These are phyloP conservation scores for Peribolospora kevripleyi DNA, from an alignment of 768 basidiomycete genomes.

Conservation along the genomic window DNA sequence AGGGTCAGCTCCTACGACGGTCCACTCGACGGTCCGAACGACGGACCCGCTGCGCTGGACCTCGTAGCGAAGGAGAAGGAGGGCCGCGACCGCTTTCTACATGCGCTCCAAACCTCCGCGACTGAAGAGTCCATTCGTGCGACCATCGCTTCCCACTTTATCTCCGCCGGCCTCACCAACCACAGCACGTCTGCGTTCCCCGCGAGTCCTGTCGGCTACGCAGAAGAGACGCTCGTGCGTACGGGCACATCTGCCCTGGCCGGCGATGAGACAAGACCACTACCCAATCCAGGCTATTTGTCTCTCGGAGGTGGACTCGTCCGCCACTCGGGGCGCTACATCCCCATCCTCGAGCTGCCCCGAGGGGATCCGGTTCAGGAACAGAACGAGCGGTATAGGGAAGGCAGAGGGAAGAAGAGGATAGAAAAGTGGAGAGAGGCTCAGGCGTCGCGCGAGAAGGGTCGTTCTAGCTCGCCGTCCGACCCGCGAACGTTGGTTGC, in stretches of 20 bases:
- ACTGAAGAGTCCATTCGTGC: slow-evolving; percentile 9
- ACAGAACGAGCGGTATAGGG: slow-evolving; percentile 53
- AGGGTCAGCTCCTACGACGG: slow-evolving; percentile 27
- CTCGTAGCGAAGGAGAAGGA: slow-evolving; percentile 3
- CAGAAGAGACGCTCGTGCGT: slow-evolving; percentile 11
- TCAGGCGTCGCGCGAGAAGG: not conserved
- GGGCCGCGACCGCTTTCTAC: slow-evolving; percentile 3
- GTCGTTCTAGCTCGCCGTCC: no score
- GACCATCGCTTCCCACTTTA: slow-evolving; percentile 7
- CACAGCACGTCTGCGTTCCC: slow-evolving; percentile 10
- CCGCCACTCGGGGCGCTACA: slow-evolving; percentile 37
- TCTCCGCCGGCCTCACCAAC: slow-evolving; percentile 14
- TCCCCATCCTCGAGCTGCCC: slow-evolving; percentile 39
- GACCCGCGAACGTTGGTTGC: no score
- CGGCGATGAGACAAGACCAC: slow-evolving; percentile 10
- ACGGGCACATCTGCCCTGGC: slow-evolving; percentile 10
- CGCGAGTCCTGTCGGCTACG: slow-evolving; percentile 22
- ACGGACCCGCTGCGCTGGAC: not conserved
- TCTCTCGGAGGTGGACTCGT: slow-evolving; percentile 49
- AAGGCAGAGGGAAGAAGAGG: slow-evolving; percentile 22
- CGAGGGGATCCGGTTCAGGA: slow-evolving; percentile 46
- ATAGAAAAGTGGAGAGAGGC: slow-evolving; percentile 6
- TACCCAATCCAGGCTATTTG: slow-evolving; percentile 22
- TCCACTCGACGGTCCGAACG: not conserved
- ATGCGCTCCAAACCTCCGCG: slow-evolving; percentile 9